Percentiles rank a stretch among this genome's conserved stretches.
These are phyloP conservation scores for Trebouxiophyceae sp. DNA, from an alignment of 163 green algal genomes.

Conservation along the genomic window DNA sequence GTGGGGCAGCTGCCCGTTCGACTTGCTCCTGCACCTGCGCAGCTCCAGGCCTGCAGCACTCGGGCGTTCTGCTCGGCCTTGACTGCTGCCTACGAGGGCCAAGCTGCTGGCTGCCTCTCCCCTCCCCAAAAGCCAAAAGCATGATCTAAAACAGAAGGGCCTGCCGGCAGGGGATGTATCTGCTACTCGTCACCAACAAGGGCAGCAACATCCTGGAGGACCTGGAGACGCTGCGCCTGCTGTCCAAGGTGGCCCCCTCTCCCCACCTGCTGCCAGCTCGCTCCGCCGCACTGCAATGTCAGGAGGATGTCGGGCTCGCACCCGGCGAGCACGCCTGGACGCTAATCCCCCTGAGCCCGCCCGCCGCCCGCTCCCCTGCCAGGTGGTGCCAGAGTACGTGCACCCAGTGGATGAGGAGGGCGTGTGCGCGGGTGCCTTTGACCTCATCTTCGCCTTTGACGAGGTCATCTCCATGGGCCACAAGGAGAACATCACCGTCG, in stretches of 20 bases:
- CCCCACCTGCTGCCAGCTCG: constrained; percentile 8
- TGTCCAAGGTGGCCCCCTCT: constrained; percentile 88
- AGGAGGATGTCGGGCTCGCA: background rate
- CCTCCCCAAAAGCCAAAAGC: too few species aligned
- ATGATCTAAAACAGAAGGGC: too few species aligned
- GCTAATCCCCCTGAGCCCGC: constrained; percentile 1
- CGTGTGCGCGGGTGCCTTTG: constrained; percentile 74
- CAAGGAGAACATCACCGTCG: constrained; percentile 93
- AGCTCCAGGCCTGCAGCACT: background rate
- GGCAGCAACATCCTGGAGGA: constrained; percentile 98
- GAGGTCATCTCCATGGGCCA: constrained; percentile 92
- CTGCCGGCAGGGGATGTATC: constrained; percentile 92
- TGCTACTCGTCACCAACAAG: constrained; percentile 98
- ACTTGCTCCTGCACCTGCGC: background rate
- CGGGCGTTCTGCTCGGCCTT: too few species aligned
- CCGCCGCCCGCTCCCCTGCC: background rate
- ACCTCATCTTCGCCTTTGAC: constrained; percentile 99
- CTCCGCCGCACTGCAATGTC: background rate
- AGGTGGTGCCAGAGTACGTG: constrained; percentile 90
- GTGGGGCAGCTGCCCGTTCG: too few species aligned
- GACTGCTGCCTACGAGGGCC: too few species aligned
- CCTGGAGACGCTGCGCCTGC: constrained; percentile 92
- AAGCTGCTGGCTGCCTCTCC: too few species aligned
- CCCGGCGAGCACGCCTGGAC: background rate
- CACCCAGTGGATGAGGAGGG: constrained; percentile 78